These are phyloP conservation scores for Rehmannia glutinosa DNA, from an alignment of 257 asterid species.

Conservation along the genomic window DNA sequence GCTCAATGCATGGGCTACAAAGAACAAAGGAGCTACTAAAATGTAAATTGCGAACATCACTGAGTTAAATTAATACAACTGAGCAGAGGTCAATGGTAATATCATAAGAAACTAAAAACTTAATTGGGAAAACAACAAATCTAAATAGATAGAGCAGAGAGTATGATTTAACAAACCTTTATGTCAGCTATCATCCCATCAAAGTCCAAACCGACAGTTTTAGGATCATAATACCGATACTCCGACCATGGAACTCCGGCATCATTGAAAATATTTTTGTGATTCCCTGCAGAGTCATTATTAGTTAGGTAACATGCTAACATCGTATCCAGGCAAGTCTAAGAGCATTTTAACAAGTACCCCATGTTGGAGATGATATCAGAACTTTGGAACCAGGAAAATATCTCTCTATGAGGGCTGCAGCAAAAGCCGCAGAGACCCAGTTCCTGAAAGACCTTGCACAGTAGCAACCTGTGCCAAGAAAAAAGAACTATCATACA, in stretches of 20 bases:
- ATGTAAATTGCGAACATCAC: not conserved
- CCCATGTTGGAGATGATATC: constrained; percentile 98
- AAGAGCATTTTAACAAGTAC: constrained; percentile 32
- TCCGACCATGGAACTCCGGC: constrained; percentile 96
- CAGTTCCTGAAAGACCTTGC: constrained; percentile 99
- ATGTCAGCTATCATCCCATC: constrained; percentile 95
- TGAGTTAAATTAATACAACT: not conserved
- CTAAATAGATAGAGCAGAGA: constrained; percentile 10
- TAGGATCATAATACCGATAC: constrained; percentile 88
- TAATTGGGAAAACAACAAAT: not conserved
- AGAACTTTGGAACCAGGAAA: constrained; percentile 83
- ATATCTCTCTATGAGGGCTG: constrained; percentile 83
- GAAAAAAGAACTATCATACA: constrained; percentile 8
- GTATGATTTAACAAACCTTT: constrained; percentile 48
- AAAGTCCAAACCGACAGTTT: constrained; percentile 93
- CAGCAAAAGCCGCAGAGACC: constrained; percentile 95
- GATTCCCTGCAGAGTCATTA: constrained; percentile 65
- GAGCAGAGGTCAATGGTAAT: not conserved
- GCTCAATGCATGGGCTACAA: constrained; percentile 3
- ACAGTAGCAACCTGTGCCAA: constrained; percentile 78
- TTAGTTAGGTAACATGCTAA: constrained; percentile 14
- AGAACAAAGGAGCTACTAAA: not conserved
- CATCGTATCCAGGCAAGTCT: constrained; percentile 11
- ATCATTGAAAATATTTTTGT: constrained; percentile 89
- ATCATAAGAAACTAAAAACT: constrained; percentile 1